Base-by-base conservation (phyloP, 495 filamentous ascomycete species). In the Extremus antarcticus region DNA sequence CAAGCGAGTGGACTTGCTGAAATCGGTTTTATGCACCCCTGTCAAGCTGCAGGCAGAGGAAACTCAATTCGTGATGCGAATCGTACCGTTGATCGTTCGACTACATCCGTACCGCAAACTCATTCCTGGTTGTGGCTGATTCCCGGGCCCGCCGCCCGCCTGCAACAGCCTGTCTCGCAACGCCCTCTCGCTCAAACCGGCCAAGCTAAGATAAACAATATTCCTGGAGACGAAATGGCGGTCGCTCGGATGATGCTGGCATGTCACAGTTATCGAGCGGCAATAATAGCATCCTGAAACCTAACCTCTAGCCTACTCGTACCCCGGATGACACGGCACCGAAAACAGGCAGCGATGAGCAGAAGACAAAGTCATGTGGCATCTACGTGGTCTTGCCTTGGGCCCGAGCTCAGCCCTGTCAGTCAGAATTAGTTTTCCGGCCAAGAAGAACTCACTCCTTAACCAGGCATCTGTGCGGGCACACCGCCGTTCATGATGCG, bases 321-420 rank as follows among this genome's bases (percentile, higher is more conserved):
- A 35, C 29, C 29, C 29, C 29, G 29, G 29, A 35, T 13, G 29
- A 35, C 29, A 35, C 29, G 29, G 29, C 29, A 7, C 29, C 4
- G 29, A n/a, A n/a, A n/a, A n/a, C n/a, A n/a, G n/a, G n/a, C n/a
- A n/a, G n/a, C n/a, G 10, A 19, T 11, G 25, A 24, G 15, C 40
- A 29, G 41, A 49, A 56, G 23, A 50, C 53, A 57, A 57, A 56
- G 61, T 61, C 43, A 55, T 51, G 49, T 19, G 49, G n/a, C n/a
- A n/a, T n/a, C n/a, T n/a, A n/a, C n/a, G n/a, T n/a, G 13, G n/a
- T 16, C 20, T n/a, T 19, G 11, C 49, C 29, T 10, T 29, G 20
- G 20, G 3, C 16, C 17, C 25, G 16, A 15, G 17, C 23, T 51
- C 49, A 51, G 49, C 49, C 49, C 17, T 51, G 29, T 51, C 17